Evolutionary conservation across 139 green algal genomes (phyloP), one percentile per base, ranked within the genome.

Genomic region (Ulvella scutata): DNA sequence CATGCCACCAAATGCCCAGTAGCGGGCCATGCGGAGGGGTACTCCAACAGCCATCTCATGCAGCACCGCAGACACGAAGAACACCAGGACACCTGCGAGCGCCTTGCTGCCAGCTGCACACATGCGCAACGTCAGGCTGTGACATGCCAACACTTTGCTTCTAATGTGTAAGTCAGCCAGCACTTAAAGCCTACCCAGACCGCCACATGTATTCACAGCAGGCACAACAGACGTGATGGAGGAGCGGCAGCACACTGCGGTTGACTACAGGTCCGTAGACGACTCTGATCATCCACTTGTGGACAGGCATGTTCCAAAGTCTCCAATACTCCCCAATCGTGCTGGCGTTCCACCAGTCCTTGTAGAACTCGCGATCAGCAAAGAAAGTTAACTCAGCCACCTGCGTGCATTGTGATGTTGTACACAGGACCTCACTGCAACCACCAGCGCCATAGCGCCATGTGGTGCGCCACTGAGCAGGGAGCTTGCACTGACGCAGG

Each of bases 341-440:
- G n/a, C 79, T 82, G 6, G 92, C 90, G 59, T 98, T 97, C 93
- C 93, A 98, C 90, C 91, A 97, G 78, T 96, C 91, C 79, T 87
- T 90, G 84, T 97, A 98, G 77, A 98, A 98, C 79, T 96, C 92
- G 0, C 93, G 79, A 85, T 98, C 93, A 0, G 86, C 93, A 78
- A 98, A 98, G 33, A 77, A 37, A 35, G 89, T 87, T 31, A 95
- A 34, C 87, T 98, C 93, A 2, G 87, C 92, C 13, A 67, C 51
- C n/a, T n/a, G n/a, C n/a, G n/a, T n/a, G n/a, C n/a, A n/a, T n/a
- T n/a, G 78, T 3, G 59, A 86, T 85, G n/a, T n/a, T n/a, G n/a
- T n/a, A n/a, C n/a, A n/a, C n/a, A n/a, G n/a, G n/a, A n/a, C n/a
- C n/a, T n/a, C n/a, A n/a, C n/a, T n/a, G n/a, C n/a, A n/a, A n/a